phyloP scores from a whole-genome alignment of 2,329 filamentous ascomycete genomes.

The Chrysosporium queenslandicum region DNA sequence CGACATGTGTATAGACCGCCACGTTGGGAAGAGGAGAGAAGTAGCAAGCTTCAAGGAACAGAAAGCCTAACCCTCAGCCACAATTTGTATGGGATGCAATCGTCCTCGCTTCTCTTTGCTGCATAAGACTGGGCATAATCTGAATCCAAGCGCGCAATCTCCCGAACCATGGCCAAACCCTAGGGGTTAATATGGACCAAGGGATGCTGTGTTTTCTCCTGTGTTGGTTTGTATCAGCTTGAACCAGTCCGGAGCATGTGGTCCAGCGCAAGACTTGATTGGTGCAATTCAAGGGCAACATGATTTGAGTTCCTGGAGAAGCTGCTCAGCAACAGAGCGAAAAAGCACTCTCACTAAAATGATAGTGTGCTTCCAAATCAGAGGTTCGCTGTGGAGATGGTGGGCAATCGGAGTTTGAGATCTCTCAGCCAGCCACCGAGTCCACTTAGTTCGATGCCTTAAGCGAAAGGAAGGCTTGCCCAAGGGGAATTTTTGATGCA shows the following conservation, averaged over 20 bases:
- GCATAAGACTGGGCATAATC: too few relatives aligned
- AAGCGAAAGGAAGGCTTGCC: not conserved
- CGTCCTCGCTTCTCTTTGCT: not conserved
- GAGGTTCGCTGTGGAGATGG: conserved; percentile 1
- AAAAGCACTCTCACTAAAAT: too few relatives aligned
- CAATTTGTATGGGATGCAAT: not conserved
- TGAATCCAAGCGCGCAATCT: not conserved
- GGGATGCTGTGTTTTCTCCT: too few relatives aligned
- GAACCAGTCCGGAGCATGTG: too few relatives aligned
- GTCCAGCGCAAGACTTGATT: not conserved
- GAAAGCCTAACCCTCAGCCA: not conserved
- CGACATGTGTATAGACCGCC: too few relatives aligned
- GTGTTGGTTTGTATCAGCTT: too few relatives aligned
- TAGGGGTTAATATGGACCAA: too few relatives aligned
- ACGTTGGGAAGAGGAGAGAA: not conserved
- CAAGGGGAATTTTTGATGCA: too few relatives aligned
- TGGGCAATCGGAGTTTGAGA: not conserved
- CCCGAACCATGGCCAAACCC: not conserved
- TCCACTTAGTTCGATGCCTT: not conserved
- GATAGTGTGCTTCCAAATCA: not conserved
- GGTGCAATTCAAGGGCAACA: not conserved
- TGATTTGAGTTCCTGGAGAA: not conserved
- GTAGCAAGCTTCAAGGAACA: not conserved
- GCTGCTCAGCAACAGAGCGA: too few relatives aligned
- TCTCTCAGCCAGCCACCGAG: conserved; percentile 9